Percentiles rank a stretch among this genome's conserved stretches.
phyloP scores from a whole-genome alignment of 495 filamentous ascomycete genomes.

The Tetracladium setigerum region DNA sequence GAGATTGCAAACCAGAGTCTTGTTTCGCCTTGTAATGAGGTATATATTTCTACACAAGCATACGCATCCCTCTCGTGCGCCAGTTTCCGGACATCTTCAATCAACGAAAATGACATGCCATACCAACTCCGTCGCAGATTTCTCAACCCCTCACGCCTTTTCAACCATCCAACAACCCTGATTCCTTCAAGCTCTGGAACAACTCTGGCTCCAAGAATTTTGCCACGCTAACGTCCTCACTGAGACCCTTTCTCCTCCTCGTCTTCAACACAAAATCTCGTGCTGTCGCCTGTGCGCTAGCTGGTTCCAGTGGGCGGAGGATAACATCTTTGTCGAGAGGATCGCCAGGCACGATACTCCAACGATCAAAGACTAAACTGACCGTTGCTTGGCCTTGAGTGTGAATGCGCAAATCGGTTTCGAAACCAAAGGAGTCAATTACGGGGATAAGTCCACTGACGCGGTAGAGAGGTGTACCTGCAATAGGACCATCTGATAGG shows the following conservation, averaged over 20 bases:
- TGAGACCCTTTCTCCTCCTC: slow-evolving; percentile 81
- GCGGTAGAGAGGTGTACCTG: slow-evolving; percentile 89
- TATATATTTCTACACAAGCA: too few species aligned
- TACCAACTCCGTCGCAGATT: too few species aligned
- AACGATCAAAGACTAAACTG: slow-evolving; percentile 90
- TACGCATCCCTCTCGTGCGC: too few species aligned
- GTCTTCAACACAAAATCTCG: slow-evolving; percentile 97
- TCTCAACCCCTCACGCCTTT: slow-evolving; percentile 2
- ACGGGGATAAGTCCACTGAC: slow-evolving; percentile 89
- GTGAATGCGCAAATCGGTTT: slow-evolving; percentile 92
- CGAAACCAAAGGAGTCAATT: slow-evolving; percentile 94
- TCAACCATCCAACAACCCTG: slow-evolving; percentile 72
- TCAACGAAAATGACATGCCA: too few species aligned
- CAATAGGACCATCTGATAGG: slow-evolving; percentile 84
- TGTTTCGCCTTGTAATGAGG: too few species aligned
- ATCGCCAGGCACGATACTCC: slow-evolving; percentile 92
- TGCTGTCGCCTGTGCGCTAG: slow-evolving; percentile 76
- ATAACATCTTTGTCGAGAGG: slow-evolving; percentile 83
- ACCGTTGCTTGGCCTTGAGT: slow-evolving; percentile 89
- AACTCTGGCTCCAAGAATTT: slow-evolving; percentile 95
- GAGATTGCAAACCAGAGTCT: too few species aligned
- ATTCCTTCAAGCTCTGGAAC: slow-evolving; percentile 80
- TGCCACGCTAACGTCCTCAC: slow-evolving; percentile 89
- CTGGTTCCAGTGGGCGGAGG: slow-evolving; percentile 77
- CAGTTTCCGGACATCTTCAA: too few species aligned